phyloP scores from a whole-genome alignment of 495 filamentous ascomycete genomes.

The Oidiodendron maius region DNA sequence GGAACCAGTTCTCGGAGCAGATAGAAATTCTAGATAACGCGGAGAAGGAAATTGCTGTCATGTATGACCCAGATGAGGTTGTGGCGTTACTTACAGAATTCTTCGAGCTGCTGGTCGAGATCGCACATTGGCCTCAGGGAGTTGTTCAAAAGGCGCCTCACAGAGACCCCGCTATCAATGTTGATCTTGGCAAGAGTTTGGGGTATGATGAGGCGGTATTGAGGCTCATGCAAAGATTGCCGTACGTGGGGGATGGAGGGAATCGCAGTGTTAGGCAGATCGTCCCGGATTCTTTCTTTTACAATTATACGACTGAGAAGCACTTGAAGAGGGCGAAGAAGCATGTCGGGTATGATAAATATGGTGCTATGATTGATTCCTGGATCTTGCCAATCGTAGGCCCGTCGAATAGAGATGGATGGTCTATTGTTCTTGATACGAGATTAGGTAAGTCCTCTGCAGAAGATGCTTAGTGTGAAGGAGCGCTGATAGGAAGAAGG shows the following conservation, averaged over 20 bases:
- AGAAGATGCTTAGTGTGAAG: neutral
- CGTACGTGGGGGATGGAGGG: neutral
- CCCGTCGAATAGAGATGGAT: neutral
- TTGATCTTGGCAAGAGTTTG: neutral
- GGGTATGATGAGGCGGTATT: neutral
- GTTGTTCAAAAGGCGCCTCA: neutral
- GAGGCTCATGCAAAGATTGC: constrained; percentile 1
- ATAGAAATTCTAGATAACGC: neutral
- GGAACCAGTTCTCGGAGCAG: neutral
- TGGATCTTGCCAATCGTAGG: neutral
- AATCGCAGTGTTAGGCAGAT: neutral
- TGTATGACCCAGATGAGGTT: constrained; percentile 1
- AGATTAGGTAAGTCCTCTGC: neutral
- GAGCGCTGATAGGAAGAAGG: neutral
- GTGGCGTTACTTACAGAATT: constrained; percentile 1
- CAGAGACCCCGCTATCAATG: neutral
- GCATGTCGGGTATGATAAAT: neutral
- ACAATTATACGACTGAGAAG: neutral
- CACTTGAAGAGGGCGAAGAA: neutral
- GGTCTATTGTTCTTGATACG: constrained; percentile 1
- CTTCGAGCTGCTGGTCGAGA: neutral
- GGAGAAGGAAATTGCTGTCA: neutral
- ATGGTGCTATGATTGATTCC: neutral
- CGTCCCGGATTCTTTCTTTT: neutral
- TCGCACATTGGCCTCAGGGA: neutral